Base-by-base conservation (phyloP, 495 filamentous ascomycete species). In the Annulohypoxylon stygium region DNA sequence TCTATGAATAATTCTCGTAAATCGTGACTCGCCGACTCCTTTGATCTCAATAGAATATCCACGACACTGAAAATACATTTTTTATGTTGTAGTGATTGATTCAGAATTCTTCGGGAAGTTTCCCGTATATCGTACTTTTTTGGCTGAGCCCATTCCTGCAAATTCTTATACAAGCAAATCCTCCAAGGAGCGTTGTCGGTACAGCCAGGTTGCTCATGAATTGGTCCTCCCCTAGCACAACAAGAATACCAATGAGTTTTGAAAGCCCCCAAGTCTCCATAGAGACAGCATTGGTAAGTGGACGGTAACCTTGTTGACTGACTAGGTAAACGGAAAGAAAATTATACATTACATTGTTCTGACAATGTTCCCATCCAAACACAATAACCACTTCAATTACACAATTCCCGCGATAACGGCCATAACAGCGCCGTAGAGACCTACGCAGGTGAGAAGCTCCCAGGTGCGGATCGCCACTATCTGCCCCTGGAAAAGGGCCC, bases 381-480 rank as follows among this genome's bases (percentile, higher is more conserved):
- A 66, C 12, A 34, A 25, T 20, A 1, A 30, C 26, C 25, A 5
- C 4, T 23, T 8, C 16, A 23, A 41, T 70, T 37, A 79, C 66
- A 76, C 76, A 73, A 84, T 80, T 34, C 74, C 81, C 1, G 82
- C 81, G 65, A 80, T 76, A 73, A 81, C 76, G 71, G 77, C 78
- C 85, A 79, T 90, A 4, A 81, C 78, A 30, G 75, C 80, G 1
- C 78, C 80, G 47, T 85, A 85, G 37, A 85, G 77, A 0, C 77
- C 81, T 0, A 77, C 75, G 57, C 80, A 81, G 20, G 79, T 41
- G 11, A 77, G 67, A 20, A 79, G 76, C 14, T 85, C 81, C 45
- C 72, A 70, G 4, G 70, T 74, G 25, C 58, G 67, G 8, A 77
- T 34, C 4, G 58, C 65, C 25, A 83, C 41, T 6, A 80, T 54